These are phyloP conservation scores for Wallacemonas collosoma DNA, from an alignment of 208 protist genomes.

Conservation along the genomic window DNA sequence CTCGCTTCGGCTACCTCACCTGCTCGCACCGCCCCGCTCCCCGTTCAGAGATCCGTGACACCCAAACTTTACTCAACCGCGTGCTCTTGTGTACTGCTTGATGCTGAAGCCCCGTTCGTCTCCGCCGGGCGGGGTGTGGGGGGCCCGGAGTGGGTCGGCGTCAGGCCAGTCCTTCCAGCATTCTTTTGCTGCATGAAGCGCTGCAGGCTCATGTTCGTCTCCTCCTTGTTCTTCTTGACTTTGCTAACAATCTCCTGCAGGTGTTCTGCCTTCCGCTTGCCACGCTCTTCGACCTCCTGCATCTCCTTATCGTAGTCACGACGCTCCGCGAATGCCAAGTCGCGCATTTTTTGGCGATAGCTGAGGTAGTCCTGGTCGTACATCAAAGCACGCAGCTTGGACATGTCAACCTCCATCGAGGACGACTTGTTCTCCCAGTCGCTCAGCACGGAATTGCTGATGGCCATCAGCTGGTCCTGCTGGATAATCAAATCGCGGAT, in stretches of 20 bases:
- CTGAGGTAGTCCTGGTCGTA: conserved; percentile 77
- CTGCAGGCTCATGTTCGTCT: conserved; percentile 51
- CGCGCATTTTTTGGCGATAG: conserved; percentile 60
- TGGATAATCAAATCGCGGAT: conserved; percentile 55
- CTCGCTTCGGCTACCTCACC: no score
- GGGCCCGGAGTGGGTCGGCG: conserved; percentile 6
- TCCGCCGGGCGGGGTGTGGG: conserved; percentile 12
- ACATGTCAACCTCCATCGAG: conserved; percentile 50
- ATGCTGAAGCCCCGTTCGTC: neutral
- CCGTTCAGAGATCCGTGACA: no score
- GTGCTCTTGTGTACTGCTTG: neutral
- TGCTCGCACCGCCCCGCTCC: no score
- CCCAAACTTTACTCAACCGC: no score
- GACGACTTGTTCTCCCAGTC: conserved; percentile 73
- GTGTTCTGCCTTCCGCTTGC: conserved; percentile 45
- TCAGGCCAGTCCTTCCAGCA: conserved; percentile 1
- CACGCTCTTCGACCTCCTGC: conserved; percentile 66
- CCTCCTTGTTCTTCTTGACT: conserved; percentile 45
- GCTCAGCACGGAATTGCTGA: conserved; percentile 54
- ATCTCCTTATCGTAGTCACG: conserved; percentile 64
- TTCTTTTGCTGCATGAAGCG: conserved; percentile 43
- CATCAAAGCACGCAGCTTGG: conserved; percentile 56
- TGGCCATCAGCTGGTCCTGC: conserved; percentile 58
- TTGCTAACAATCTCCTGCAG: conserved; percentile 56
- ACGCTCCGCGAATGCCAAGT: conserved; percentile 50